Base-by-base conservation (phyloP, 2,329 filamentous ascomycete genomes). In the Talaromyces sp. region DNA sequence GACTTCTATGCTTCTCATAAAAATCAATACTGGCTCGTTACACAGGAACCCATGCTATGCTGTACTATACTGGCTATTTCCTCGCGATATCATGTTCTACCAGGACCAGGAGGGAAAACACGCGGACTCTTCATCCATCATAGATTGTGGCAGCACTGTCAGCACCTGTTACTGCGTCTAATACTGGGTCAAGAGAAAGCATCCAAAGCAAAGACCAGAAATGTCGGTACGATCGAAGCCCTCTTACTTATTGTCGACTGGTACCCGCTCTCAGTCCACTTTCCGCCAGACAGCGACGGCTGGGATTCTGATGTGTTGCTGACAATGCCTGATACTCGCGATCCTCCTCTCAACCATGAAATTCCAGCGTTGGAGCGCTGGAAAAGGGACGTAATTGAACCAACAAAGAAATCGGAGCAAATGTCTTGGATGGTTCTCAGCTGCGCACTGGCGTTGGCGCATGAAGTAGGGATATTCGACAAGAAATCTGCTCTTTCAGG, bases 361-460 rank as follows among this genome's bases (percentile, higher is more conserved):
- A 79, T 81, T 66, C 76, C 77, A 7, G 68, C 73, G 2, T 71
- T 72, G 35, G 78, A 75, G 63, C 70, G 78, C 41, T 84, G 83
- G 81, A 75, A 79, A 3, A 77, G 82, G 57, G 82, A 83, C 68
- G 82, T 85, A 0, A 79, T 84, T 24, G 78, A 83, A 47, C 82
- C 82, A 0, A 80, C 82, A 0, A 82, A 79, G 65, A 76, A 81
- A 54, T 84, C 81, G 0, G 83, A 85, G 67, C 78, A 82, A 1
- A 85, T 85, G 83, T 85, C 83, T 1, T 85, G 83, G 83, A 85
- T 84, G 79, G 68, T 85, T 22, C 76, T 85, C 50, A 82, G 83
- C 19, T 80, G 79, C 66, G 83, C 82, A 1, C 67, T 82, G 35
- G 81, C 82, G 2, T 47, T 47, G 45, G 22, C 45, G 45, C 45